These are phyloP conservation scores for Schoenoplectus triqueter DNA, from an alignment of 202 grass and related monocot species.

Conservation along the genomic window DNA sequence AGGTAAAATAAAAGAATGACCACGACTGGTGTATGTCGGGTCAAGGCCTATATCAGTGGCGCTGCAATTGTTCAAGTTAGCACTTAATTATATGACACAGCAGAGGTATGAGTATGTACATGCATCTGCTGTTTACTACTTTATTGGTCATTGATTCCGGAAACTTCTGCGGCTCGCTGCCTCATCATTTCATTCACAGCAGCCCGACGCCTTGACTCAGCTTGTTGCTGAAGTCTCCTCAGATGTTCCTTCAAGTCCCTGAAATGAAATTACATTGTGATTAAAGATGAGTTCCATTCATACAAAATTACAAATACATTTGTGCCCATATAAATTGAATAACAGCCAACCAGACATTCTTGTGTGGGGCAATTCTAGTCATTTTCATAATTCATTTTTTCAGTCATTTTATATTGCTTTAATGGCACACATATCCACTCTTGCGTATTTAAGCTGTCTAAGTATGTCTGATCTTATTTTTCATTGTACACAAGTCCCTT, in stretches of 20 bases:
- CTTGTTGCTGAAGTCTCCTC: slow-evolving; percentile 89
- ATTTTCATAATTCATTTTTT: background rate
- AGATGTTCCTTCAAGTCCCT: slow-evolving; percentile 99
- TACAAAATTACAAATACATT: slow-evolving; percentile 16
- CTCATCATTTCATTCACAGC: slow-evolving; percentile 99
- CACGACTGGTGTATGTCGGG: background rate
- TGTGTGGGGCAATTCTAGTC: background rate
- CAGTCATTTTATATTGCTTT: slow-evolving; percentile 23
- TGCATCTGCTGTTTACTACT: slow-evolving; percentile 1
- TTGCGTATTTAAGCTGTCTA: background rate
- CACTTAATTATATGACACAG: slow-evolving; percentile 23
- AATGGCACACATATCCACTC: background rate
- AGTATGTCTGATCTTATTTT: background rate
- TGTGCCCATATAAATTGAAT: background rate
- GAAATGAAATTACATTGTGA: slow-evolving; percentile 40
- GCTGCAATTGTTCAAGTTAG: slow-evolving; percentile 25
- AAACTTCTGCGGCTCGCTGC: slow-evolving; percentile 89
- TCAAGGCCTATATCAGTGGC: slow-evolving; percentile 23
- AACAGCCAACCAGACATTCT: background rate
- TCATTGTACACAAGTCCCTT: background rate
- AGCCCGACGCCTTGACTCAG: slow-evolving; percentile 93
- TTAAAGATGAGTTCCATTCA: slow-evolving; percentile 36
- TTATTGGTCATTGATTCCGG: slow-evolving; percentile 58
- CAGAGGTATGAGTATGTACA: slow-evolving; percentile 27
- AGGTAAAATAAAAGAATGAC: slow-evolving; percentile 29